Evolutionary conservation across 352 stramenopile species (phyloP).

Genomic region (Phytophthora boehmeriae): DNA sequence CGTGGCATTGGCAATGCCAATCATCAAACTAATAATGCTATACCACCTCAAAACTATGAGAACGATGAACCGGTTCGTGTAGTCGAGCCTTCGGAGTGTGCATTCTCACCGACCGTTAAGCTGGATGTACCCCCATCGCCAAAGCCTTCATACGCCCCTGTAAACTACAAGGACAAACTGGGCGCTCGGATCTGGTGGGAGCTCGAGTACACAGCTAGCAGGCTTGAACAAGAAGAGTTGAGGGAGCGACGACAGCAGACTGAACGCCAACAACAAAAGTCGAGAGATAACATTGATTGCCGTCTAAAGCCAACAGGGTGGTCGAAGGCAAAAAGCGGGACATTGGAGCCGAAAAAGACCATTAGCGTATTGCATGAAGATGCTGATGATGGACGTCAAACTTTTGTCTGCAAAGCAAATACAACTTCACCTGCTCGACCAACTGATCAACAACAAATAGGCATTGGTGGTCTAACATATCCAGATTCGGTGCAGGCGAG

Average conservation of each 20-base stretch:
- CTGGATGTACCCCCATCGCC: not conserved
- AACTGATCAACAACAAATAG: too few species aligned
- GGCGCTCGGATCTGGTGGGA: conserved; percentile 71
- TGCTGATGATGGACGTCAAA: not conserved
- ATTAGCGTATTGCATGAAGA: not conserved
- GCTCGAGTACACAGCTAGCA: conserved; percentile 56
- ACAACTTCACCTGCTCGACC: too few species aligned
- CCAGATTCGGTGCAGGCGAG: too few species aligned
- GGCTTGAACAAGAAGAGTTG: conserved; percentile 34
- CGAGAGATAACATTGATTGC: not conserved
- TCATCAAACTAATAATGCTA: not conserved
- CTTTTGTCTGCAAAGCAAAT: too few species aligned
- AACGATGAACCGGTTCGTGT: too few species aligned
- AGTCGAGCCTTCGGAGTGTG: not conserved
- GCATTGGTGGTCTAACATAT: too few species aligned
- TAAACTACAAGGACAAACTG: conserved; percentile 52
- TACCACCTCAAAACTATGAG: too few species aligned
- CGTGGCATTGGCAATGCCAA: not conserved
- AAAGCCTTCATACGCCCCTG: conserved; percentile 1
- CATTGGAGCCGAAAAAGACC: not conserved
- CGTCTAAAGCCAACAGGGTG: conserved; percentile 6
- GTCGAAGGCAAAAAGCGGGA: not conserved
- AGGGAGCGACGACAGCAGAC: conserved; percentile 10
- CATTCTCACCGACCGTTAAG: not conserved
- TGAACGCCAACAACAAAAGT: not conserved